Conservation (phyloP, 768 basidiomycete species). For the Lactarius sp. region DNA sequence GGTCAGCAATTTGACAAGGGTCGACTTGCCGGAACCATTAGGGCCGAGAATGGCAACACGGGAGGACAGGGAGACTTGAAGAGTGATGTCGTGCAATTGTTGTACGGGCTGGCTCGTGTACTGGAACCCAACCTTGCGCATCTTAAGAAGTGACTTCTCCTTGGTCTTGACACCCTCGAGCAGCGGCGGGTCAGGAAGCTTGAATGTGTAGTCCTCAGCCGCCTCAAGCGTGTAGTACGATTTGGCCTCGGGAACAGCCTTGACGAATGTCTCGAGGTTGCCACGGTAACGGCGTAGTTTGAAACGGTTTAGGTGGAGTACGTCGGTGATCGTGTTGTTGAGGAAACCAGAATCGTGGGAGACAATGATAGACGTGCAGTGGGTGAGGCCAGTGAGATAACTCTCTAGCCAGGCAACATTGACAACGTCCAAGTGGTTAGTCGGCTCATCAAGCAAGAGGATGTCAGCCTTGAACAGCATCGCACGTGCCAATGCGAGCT, state of each 20-base stretch:
- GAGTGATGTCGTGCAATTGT: constrained; percentile 90
- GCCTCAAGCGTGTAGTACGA: constrained; percentile 97
- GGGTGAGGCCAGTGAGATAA: constrained; percentile 82
- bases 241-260: constrained; percentile 93
- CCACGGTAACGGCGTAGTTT: constrained; percentile 94
- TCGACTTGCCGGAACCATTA: constrained; percentile 98
- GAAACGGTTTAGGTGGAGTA: constrained; percentile 97
- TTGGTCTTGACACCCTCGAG: constrained; percentile 99
- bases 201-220: constrained; percentile 96
- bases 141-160: constrained; percentile 95
- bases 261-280: constrained; percentile 92
- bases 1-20: constrained; percentile 93
- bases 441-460: constrained; percentile 92
- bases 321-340: constrained; percentile 97
- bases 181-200: constrained; percentile 93
- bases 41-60: constrained; percentile 98
- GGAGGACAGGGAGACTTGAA: constrained; percentile 96
- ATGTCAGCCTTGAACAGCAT: constrained; percentile 99
- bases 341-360: constrained; percentile 97
- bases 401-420: constrained; percentile 97
- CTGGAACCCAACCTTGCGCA: constrained; percentile 97
- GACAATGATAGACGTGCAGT: constrained; percentile 96
- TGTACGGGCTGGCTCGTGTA: constrained; percentile 83
- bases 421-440: constrained; percentile 95
- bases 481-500: constrained; percentile 93